Evolutionary conservation across 1,284 basidiomycete species (phyloP).

Genomic region (Thecaphora thlaspeos): DNA sequence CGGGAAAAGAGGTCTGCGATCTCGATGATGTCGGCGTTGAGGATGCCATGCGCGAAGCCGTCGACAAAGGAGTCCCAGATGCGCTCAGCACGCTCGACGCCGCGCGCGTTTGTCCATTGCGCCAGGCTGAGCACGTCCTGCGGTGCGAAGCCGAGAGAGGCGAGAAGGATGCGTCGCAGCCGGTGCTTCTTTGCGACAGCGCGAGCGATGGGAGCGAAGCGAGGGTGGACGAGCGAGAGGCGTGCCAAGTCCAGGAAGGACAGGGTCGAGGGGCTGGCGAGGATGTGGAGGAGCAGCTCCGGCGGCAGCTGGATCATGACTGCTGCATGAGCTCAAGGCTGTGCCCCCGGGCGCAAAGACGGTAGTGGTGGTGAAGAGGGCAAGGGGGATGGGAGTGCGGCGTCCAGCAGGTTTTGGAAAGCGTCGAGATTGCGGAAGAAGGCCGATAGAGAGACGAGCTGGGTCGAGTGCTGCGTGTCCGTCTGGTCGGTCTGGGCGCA

Average conservation of each 20-base stretch:
- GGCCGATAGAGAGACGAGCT: no score
- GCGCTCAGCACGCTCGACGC: not conserved
- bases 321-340: no score
- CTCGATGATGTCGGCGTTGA: conserved; percentile 1
- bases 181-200: not conserved
- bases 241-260: not conserved
- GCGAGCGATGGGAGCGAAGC: not conserved
- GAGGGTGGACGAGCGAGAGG: not conserved
- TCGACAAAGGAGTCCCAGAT: not conserved
- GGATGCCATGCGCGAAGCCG: not conserved
- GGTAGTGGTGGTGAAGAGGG: no score
- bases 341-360: no score
- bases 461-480: no score
- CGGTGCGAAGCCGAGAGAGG: not conserved
- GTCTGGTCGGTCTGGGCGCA: no score
- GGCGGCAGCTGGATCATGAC: not conserved
- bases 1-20: conserved; percentile 2
- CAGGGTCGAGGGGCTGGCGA: not conserved
- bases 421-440: no score
- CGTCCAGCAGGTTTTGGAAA: no score
- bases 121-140: not conserved
- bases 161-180: not conserved
- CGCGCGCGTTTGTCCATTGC: not conserved
- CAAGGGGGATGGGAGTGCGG: no score
- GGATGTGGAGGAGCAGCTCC: not conserved